Base-by-base conservation (phyloP, 225 moss, liverwort and hornwort genomes). In the Pseudoscleropodium purum region DNA sequence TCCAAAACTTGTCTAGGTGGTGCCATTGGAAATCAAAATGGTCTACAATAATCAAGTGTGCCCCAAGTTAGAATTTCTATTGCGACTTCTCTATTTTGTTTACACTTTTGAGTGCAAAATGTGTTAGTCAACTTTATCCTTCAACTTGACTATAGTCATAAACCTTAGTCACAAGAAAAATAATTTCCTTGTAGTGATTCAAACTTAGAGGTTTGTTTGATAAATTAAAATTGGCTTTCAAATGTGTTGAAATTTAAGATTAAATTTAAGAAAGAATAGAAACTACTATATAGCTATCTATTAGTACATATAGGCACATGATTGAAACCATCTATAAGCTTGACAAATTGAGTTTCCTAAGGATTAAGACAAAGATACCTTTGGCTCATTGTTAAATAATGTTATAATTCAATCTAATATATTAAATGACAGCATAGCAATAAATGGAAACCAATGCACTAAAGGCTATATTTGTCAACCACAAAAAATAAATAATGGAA, bases 1-100 rank as follows among this genome's bases (percentile, higher is more conserved):
- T 6, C 1, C 8, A 2, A 69, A 69, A n/a, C 4, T 21, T 0
- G 2, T n/a, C 1, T 23, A n/a, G n/a, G n/a, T n/a, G n/a, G n/a
- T n/a, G n/a, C n/a, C n/a, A n/a, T n/a, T n/a, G n/a, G n/a, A n/a
- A n/a, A n/a, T n/a, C n/a, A n/a, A n/a, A n/a, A n/a, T n/a, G n/a
- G n/a, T n/a, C n/a, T n/a, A n/a, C n/a, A n/a, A n/a, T n/a, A n/a
- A n/a, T n/a, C n/a, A 0, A 27, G 66, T 9, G 34, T 5, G n/a
- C 34, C 0, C 18, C 33, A 10, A 66, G 10, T 66, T 0, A 10
- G 0, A 66, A 37, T 68, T 37, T 68, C 0, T 37, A 11, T 6
- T 6, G 13, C 0, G 1, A n/a, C 68, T 68, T 68, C 6, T 68
- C n/a, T 68, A 21, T 7, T 23, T 2, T 68, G 2, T n/a, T 1